These are phyloP conservation scores for Calocybe gambosa DNA, from an alignment of 1,284 basidiomycete species.

Conservation along the genomic window DNA sequence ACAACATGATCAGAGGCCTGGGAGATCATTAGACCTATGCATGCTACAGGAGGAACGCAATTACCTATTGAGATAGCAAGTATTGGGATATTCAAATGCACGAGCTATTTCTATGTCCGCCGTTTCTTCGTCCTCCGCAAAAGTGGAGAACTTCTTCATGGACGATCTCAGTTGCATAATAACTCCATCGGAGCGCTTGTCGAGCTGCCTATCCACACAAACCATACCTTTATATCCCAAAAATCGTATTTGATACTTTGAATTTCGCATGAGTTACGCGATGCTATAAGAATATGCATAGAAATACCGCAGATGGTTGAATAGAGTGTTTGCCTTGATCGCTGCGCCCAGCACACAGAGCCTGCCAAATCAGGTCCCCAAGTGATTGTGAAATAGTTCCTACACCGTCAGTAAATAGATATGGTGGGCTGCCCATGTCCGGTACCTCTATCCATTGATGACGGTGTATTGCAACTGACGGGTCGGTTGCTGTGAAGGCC, in stretches of 20 bases:
- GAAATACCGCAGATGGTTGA: slow-evolving; percentile 55
- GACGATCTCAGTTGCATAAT: slow-evolving; percentile 60
- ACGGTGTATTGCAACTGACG: slow-evolving; percentile 51
- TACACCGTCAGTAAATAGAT: slow-evolving; percentile 68
- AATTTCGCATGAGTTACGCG: slow-evolving; percentile 2
- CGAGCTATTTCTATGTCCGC: slow-evolving; percentile 68
- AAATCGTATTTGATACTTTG: slow-evolving; percentile 70
- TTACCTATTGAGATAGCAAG: slow-evolving; percentile 62
- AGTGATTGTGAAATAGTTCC: slow-evolving; percentile 67
- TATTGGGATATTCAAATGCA: slow-evolving; percentile 50
- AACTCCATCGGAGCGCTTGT: slow-evolving; percentile 30
- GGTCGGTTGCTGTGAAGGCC: slow-evolving; percentile 76
- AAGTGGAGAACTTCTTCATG: slow-evolving; percentile 65
- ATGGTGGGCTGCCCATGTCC: slow-evolving; percentile 41
- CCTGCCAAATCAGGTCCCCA: slow-evolving; percentile 50
- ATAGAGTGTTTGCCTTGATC: slow-evolving; percentile 28
- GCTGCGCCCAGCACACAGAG: slow-evolving; percentile 39
- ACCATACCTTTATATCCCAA: slow-evolving; percentile 76
- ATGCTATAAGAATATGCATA: slow-evolving; percentile 2
- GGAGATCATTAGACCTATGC: not conserved
- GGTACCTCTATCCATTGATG: slow-evolving; percentile 54
- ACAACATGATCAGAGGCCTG: slow-evolving; percentile 63
- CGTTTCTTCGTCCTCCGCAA: slow-evolving; percentile 39
- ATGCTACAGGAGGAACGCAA: not conserved
- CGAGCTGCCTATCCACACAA: slow-evolving; percentile 50